Evolutionary conservation across 1,139 yeast species (phyloP), one percentile per base, ranked within the genome.

Genomic region (Yamadazyma conglobata): DNA sequence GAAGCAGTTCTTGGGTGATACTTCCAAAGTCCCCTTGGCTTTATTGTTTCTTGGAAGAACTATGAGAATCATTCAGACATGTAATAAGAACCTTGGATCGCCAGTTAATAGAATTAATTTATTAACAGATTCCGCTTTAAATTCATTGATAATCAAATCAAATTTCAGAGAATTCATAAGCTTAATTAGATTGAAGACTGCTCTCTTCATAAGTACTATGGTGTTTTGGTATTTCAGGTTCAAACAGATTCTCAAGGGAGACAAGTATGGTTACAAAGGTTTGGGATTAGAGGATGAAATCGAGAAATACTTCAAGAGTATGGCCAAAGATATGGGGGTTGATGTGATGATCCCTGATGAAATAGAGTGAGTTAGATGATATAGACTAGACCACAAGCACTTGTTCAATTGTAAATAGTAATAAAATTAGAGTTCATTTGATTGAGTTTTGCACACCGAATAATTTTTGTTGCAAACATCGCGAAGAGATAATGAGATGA

Each of bases 101-200:
- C 91, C 91, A 0, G 82, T 82, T 11, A 84, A 84, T 49, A 62
- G 93, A 33, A 59, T 84, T 43, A 77, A 78, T 38, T 50, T 79
- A 25, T 61, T 84, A 38, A 84, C 86, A 1, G 52, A 56, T 19
- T 74, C 74, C 37, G 83, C 85, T 38, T 47, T 65, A 5, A 45
- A 48, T 33, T 45, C 57, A n/a, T 46, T 47, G 38, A 37, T 39
- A 3, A 18, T 31, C 16, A 35, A 42, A 10, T 35, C 42, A 19
- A 36, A 50, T 39, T 43, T 52, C 46, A 19, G 40, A 34, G 44
- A 54, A 29, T 40, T 40, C 42, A 19, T 58, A 44, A 39, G 33
- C 40, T 29, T 68, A 39, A 16, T 68, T 5, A 54, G 54, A 28
- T 57, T 73, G 15, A 44, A 57, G 30, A n/a, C 61, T 3, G 50